A percentile compares a stretch with the other conserved stretches of the same genome.
Conservation (phyloP, 2,329 filamentous ascomycete species). For the Cyphellophora europaea region DNA sequence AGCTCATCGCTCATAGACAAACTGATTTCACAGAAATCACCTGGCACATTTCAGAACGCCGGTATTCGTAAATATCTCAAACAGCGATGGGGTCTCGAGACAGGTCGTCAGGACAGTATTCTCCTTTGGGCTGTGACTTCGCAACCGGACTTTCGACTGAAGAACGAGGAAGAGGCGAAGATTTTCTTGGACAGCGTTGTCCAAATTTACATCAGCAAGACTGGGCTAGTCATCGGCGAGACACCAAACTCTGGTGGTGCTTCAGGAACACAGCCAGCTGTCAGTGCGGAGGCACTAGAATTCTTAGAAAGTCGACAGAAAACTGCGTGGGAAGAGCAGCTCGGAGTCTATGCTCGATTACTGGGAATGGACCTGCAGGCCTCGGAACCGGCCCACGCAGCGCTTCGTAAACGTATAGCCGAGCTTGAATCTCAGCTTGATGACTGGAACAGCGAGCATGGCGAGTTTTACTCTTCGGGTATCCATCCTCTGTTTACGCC, state of each 20-base stretch:
- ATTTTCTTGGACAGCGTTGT: slow-evolving; percentile 19
- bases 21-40: slow-evolving; percentile 23
- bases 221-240: no score
- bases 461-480: slow-evolving; percentile 21
- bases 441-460: slow-evolving; percentile 22
- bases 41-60: slow-evolving; percentile 20
- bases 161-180: slow-evolving; percentile 11
- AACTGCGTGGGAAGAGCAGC: neutral
- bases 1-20: slow-evolving; percentile 22
- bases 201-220: slow-evolving; percentile 11
- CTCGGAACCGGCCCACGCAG: neutral
- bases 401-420: slow-evolving; percentile 1
- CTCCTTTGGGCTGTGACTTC: slow-evolving; percentile 19
- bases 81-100: slow-evolving; percentile 20
- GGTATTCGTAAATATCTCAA: slow-evolving; percentile 18
- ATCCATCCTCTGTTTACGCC: slow-evolving; percentile 23
- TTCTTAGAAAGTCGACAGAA: slow-evolving; percentile 7
- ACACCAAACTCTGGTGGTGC: no score
- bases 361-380: slow-evolving; percentile 7
- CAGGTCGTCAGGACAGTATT: slow-evolving; percentile 12
- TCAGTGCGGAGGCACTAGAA: slow-evolving; percentile 3
- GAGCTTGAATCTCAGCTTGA: slow-evolving; percentile 16
- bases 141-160: slow-evolving; percentile 17
- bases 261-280: neutral
- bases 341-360: slow-evolving; percentile 7